Evolutionary conservation across 768 basidiomycete species (phyloP).

Genomic region (Rhodotorula kratochvilovae): DNA sequence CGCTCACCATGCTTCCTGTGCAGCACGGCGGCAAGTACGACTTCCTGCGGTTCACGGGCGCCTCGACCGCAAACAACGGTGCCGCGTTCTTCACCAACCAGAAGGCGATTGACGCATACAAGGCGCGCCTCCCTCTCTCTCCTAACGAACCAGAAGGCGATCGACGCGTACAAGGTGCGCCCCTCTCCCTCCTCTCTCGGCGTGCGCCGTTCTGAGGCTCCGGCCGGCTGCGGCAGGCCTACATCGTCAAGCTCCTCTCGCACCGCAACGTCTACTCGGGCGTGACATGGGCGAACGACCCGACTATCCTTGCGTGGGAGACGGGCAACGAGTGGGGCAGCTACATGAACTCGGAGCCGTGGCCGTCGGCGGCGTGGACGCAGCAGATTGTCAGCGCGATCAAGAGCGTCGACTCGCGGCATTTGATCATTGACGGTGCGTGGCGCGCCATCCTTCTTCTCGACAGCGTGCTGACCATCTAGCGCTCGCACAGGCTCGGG

Average conservation of each 20-base stretch:
- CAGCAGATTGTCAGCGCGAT: neutral
- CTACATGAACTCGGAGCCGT: conserved; percentile 27
- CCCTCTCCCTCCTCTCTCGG: too few species aligned
- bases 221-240: too few species aligned
- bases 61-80: conserved; percentile 28
- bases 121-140: neutral
- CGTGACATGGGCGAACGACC: conserved; percentile 26
- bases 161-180: too few species aligned
- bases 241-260: conserved; percentile 30
- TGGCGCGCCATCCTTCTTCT: too few species aligned
- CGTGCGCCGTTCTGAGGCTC: too few species aligned
- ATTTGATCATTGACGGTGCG: conserved; percentile 16
- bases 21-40: conserved; percentile 33
- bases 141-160: too few species aligned
- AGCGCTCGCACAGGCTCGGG: conserved; percentile 10
- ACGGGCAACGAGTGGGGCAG: conserved; percentile 42
- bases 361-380: conserved; percentile 19
- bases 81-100: conserved; percentile 33
- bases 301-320: conserved; percentile 42
- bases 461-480: neutral
- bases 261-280: conserved; percentile 37
- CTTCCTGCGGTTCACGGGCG: conserved; percentile 28
- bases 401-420: neutral
- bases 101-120: neutral
- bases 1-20: neutral